Base-by-base conservation (phyloP, 305 asterid genomes). In the Solanum aculeatissimum region DNA sequence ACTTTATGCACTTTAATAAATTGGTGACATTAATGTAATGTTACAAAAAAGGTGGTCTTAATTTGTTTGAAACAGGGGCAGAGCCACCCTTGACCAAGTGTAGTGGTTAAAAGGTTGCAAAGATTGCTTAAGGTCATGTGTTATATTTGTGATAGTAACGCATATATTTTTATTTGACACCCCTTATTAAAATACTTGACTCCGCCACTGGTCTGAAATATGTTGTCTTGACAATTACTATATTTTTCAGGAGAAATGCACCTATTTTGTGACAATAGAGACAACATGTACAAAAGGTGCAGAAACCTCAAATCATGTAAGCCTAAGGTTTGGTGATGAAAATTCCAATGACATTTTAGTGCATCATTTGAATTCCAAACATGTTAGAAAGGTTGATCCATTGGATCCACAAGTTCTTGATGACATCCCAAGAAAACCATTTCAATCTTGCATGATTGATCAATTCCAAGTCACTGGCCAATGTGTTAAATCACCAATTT, bases 261-360 rank as follows among this genome's bases (percentile, higher is more conserved):
- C 81, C 49, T 91, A 90, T 42, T 80, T 85, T 42, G 92, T 90
- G 70, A 89, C 83, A 38, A 82, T 90, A 69, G 80, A 87, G 83
- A 91, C 92, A 29, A 86, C 89, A 29, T 89, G 94, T 86, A 83
- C 84, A 43, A 77, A 58, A 70, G 94, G 90, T 9, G 91, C 90
- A 58, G 91, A 86, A 29, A 89, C 92, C 7, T 87, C 89, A 35
- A 83, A 85, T 81, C 90, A 84, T 9, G 90, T 91, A 29, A 87
- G 90, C 86, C 74, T 90, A 57, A 84, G 91, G 32, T 91, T 91
- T 79, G 94, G 92, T n/a, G 94, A 91, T 77, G 86, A 71, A 80
- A 84, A 89, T 18, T 89, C 91, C 77, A 91, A 87, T 47, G 88
- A 89, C 79, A 65, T 91, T 49, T 66, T 91, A 79, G 90, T 87